Evolutionary conservation across 225 moss, liverwort and hornwort species (phyloP).

Genomic region (Ulota crispa): DNA sequence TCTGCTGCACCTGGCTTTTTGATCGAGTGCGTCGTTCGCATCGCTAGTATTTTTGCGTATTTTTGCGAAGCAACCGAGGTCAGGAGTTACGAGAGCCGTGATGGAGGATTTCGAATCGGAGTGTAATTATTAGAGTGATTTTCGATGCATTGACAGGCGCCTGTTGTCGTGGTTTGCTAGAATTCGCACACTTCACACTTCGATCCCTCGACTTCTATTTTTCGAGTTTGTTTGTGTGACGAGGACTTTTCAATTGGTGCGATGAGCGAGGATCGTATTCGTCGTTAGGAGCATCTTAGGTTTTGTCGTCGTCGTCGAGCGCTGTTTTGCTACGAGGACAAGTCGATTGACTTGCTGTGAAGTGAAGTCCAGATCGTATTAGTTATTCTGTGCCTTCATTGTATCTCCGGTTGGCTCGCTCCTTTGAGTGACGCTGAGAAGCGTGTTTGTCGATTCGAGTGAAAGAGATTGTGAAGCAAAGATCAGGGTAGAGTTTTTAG

Average conservation of each 20-base stretch:
- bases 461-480: slow-evolving; percentile 23
- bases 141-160: slow-evolving; percentile 27
- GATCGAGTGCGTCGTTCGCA: slow-evolving; percentile 26
- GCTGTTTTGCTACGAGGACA: background rate
- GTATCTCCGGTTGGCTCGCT: background rate
- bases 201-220: slow-evolving; percentile 20
- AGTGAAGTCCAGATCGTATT: slow-evolving; percentile 18
- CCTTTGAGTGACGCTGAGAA: background rate
- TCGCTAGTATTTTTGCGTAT: slow-evolving; percentile 17
- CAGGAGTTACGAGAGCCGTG: slow-evolving; percentile 7
- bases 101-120: background rate
- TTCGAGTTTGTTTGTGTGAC: background rate
- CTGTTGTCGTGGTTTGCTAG: slow-evolving; percentile 8
- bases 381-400: background rate
- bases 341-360: slow-evolving; percentile 18
- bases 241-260: slow-evolving; percentile 12
- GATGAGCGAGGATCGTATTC: slow-evolving; percentile 24
- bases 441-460: slow-evolving; percentile 22
- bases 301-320: slow-evolving; percentile 28
- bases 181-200: slow-evolving; percentile 14
- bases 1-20: slow-evolving; percentile 22
- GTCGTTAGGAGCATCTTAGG: slow-evolving; percentile 30
- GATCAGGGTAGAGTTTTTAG: slow-evolving; percentile 30
- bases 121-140: slow-evolving; percentile 24
- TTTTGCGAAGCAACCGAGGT: slow-evolving; percentile 29